A percentile compares a stretch with the other conserved stretches of the same genome.
phyloP scores from a whole-genome alignment of 352 stramenopile genomes.

The Pythium utonaiense region DNA sequence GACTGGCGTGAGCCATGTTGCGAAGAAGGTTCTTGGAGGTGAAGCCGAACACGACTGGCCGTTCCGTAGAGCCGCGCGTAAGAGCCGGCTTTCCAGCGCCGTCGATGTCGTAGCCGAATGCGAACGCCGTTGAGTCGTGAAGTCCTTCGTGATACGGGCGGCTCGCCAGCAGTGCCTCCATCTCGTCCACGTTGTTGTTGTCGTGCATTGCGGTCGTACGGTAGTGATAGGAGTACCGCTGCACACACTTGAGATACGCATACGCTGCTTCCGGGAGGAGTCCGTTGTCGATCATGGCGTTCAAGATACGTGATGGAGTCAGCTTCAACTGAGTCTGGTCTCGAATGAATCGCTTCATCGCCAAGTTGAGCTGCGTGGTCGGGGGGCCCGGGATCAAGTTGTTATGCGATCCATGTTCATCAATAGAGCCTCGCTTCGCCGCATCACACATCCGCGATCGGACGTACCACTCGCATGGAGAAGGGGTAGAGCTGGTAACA shows the following conservation, averaged over 20 bases:
- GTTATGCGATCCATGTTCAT: background rate
- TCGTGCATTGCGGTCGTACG: background rate
- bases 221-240: background rate
- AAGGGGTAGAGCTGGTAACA: background rate
- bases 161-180: background rate
- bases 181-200: constrained; percentile 6
- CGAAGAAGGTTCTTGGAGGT: background rate
- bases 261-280: background rate
- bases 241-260: background rate
- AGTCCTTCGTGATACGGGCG: background rate
- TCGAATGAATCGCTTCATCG: constrained; percentile 2
- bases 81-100: background rate
- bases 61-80: background rate
- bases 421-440: background rate
- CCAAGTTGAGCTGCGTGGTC: background rate
- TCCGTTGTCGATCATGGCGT: constrained; percentile 1
- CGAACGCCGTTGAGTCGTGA: background rate
- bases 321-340: background rate
- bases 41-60: background rate
- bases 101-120: background rate
- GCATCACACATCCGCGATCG: background rate
- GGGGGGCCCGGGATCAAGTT: background rate
- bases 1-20: background rate
- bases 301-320: background rate
- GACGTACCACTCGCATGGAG: background rate